Conservation (phyloP, 305 asterid species). For the Stenogyne calaminthoides region DNA sequence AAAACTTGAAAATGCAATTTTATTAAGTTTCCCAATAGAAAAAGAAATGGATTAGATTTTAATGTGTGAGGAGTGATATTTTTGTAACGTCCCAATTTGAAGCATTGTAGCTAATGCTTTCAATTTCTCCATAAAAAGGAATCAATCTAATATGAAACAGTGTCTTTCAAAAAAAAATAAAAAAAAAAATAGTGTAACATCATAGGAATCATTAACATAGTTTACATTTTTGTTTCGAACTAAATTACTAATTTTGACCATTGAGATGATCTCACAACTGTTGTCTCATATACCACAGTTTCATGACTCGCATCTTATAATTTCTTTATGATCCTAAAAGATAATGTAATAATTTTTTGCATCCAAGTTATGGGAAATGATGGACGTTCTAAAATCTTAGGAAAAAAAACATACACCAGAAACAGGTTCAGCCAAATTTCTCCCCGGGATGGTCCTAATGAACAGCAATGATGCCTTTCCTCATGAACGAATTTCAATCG, state of each 20-base stretch:
- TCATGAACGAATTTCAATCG: conserved; percentile 2
- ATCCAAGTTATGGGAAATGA: not conserved
- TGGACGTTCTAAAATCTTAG: conserved; percentile 1
- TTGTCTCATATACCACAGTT: not conserved
- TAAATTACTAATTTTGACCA: not conserved
- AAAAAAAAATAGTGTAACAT: not conserved
- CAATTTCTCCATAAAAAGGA: not conserved
- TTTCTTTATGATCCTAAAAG: not conserved
- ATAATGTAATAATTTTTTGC: not conserved
- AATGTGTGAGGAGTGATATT: not conserved
- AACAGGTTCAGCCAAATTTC: not conserved
- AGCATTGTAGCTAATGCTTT: not conserved
- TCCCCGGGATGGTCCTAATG: not conserved
- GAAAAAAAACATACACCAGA: not conserved
- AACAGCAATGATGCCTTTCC: conserved; percentile 2
- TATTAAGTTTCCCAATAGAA: too few species aligned
- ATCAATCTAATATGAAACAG: not conserved
- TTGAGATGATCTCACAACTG: not conserved
- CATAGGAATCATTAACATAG: not conserved
- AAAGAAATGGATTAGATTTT: too few species aligned
- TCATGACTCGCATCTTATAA: too few species aligned
- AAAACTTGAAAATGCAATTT: too few species aligned
- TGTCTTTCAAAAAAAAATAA: not conserved
- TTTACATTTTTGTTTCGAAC: not conserved
- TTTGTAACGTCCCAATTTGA: not conserved